phyloP scores from a whole-genome alignment of 2,329 filamentous ascomycete genomes.

The Pyrenochaeta sp. region DNA sequence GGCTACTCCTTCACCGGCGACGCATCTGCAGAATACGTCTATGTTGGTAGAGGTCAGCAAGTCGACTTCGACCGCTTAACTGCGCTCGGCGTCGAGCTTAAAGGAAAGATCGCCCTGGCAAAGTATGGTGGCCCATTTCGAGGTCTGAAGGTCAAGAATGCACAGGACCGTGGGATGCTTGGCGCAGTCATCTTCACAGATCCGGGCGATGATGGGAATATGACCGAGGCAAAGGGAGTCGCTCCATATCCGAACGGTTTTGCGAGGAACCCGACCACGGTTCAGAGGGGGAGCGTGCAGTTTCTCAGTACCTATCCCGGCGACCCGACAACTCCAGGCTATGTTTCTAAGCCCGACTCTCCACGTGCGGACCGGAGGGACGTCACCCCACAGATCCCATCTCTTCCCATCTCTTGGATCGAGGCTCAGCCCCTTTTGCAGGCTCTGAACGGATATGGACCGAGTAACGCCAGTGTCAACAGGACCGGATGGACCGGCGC shows the following conservation, averaged over 20 bases:
- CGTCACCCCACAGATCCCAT: conserved; percentile 79
- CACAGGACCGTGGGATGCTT: conserved; percentile 56
- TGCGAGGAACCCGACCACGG: conserved; percentile 55
- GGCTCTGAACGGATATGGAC: conserved; percentile 83
- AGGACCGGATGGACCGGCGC: conserved; percentile 50
- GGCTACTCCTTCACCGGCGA: conserved; percentile 58
- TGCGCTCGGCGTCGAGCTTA: conserved; percentile 53
- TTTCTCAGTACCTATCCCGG: conserved; percentile 69
- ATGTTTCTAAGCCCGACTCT: conserved; percentile 82
- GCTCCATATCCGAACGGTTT: conserved; percentile 54
- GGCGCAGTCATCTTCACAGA: conserved; percentile 58
- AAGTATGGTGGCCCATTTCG: conserved; percentile 57
- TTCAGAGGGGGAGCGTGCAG: conserved; percentile 58
- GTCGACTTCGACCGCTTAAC: conserved; percentile 57
- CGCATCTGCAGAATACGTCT: conserved; percentile 58
- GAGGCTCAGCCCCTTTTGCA: conserved; percentile 83
- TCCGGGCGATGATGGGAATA: conserved; percentile 57
- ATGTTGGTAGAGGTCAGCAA: conserved; percentile 54
- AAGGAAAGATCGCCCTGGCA: conserved; percentile 59
- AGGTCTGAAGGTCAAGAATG: conserved; percentile 59
- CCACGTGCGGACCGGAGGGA: conserved; percentile 72
- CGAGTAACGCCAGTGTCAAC: conserved; percentile 57
- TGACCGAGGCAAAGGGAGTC: conserved; percentile 58
- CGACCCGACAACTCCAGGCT: conserved; percentile 61
- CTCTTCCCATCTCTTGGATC: conserved; percentile 82